Percentiles rank a stretch among this genome's conserved stretches.
phyloP scores from a whole-genome alignment of 305 asterid species.

The Fraxinus dipetala region DNA sequence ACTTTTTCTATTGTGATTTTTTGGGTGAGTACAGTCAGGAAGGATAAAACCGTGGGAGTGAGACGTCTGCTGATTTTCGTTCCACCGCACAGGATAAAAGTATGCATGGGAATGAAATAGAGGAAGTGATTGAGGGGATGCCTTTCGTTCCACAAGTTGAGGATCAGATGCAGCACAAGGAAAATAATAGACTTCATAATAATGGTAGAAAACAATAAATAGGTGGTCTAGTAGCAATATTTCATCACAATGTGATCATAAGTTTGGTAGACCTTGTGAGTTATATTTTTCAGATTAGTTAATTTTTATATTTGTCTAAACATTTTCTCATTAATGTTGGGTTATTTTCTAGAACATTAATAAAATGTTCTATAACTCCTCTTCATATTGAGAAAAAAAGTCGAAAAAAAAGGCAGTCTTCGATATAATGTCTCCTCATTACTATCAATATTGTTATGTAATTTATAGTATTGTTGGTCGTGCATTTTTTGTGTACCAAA shows the following conservation, averaged over 20 bases:
- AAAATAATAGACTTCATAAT: conserved; percentile 1
- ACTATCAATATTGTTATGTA: too few species aligned
- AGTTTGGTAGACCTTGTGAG: neutral
- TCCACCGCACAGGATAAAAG: conserved; percentile 8
- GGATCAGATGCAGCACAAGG: conserved; percentile 29
- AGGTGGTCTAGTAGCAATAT: neutral
- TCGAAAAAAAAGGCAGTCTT: too few species aligned
- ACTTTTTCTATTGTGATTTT: too few species aligned
- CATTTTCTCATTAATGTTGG: neutral
- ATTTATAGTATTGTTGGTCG: too few species aligned
- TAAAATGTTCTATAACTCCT: neutral
- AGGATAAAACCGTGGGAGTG: neutral
- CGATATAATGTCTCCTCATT: too few species aligned
- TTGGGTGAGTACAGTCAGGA: too few species aligned
- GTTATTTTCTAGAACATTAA: neutral
- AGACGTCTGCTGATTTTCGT: conserved; percentile 22
- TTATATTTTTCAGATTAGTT: neutral
- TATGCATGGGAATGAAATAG: conserved; percentile 1
- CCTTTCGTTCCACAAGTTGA: conserved; percentile 15
- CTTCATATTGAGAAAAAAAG: neutral
- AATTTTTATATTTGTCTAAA: neutral
- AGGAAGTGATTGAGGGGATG: conserved; percentile 24
- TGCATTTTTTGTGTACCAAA: too few species aligned
- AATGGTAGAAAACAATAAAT: conserved; percentile 2
- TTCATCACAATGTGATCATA: neutral